Conservation (phyloP, 192 early-diverging fungal genomes). For the Coemansia sp. region DNA sequence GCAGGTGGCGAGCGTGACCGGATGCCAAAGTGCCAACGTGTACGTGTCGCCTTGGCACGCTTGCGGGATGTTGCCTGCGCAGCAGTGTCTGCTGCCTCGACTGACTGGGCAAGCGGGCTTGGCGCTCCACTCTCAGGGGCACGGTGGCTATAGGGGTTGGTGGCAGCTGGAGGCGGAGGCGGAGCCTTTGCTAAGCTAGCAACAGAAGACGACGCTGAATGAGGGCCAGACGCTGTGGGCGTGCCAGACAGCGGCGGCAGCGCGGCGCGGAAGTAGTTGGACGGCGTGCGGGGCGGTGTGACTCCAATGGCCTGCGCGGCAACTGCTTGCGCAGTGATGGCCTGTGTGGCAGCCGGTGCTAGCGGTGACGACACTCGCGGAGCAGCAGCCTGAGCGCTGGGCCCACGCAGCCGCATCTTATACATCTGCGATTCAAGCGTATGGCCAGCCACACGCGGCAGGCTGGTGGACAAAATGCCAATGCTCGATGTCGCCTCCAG, state of each 20-base stretch:
- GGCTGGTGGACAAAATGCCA: conserved; percentile 47
- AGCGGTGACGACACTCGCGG: conserved; percentile 43
- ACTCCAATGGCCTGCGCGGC: conserved; percentile 26
- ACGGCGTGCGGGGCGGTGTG: conserved; percentile 36
- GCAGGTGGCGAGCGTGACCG: conserved; percentile 83
- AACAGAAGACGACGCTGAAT: conserved; percentile 44
- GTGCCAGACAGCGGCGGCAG: conserved; percentile 43
- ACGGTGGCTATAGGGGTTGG: conserved; percentile 48
- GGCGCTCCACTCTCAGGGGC: conserved; percentile 2
- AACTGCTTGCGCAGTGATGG: conserved; percentile 6
- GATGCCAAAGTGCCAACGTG: conserved; percentile 99
- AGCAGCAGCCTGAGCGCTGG: conserved; percentile 20
- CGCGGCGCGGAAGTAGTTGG: conserved; percentile 51
- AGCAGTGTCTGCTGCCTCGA: conserved; percentile 3
- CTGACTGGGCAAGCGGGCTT: conserved; percentile 17
- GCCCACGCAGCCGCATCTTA: conserved; percentile 49
- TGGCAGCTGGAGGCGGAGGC: conserved; percentile 8
- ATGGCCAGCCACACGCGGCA: conserved; percentile 40
- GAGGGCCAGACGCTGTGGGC: conserved; percentile 8
- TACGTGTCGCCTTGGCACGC: conserved; percentile 56
- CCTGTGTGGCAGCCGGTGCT: conserved; percentile 2
- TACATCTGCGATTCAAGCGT: conserved; percentile 49
- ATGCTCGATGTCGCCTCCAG: conserved; percentile 40
- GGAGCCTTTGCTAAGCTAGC: conserved; percentile 36
- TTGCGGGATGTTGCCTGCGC: conserved; percentile 28